Evolutionary conservation across 441 rosid genomes (phyloP).

Genomic region (Melastoma candidum): DNA sequence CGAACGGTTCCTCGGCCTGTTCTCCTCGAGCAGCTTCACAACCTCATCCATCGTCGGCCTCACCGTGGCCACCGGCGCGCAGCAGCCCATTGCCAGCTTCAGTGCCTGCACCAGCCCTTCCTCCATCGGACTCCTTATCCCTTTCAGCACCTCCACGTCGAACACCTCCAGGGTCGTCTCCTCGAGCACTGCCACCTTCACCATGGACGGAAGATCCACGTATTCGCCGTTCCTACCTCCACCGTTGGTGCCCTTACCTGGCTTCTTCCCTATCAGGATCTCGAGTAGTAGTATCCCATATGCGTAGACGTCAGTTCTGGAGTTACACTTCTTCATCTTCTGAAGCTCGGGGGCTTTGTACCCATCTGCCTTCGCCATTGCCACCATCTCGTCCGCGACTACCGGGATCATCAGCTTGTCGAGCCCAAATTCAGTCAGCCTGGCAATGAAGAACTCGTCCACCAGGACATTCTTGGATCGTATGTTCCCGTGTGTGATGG

Average conservation of each 20-base stretch:
- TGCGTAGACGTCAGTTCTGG: slow-evolving; percentile 92
- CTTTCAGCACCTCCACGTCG: slow-evolving; percentile 71
- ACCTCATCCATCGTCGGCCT: slow-evolving; percentile 88
- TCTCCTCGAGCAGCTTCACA: slow-evolving; percentile 89
- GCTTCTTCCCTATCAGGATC: slow-evolving; percentile 83
- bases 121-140: slow-evolving; percentile 90
- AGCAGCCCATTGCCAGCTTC: slow-evolving; percentile 98
- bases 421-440: slow-evolving; percentile 85
- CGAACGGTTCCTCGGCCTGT: slow-evolving; percentile 92
- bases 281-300: slow-evolving; percentile 86
- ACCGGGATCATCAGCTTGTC: slow-evolving; percentile 86
- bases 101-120: slow-evolving; percentile 90
- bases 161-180: slow-evolving; percentile 94
- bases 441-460: slow-evolving; percentile 73
- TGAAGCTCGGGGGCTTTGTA: slow-evolving; percentile 96
- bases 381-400: slow-evolving; percentile 88
- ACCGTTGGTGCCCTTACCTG: slow-evolving; percentile 47
- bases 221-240: slow-evolving; percentile 34
- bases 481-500: slow-evolving; percentile 78
- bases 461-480: slow-evolving; percentile 87
- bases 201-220: slow-evolving; percentile 79
- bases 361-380: slow-evolving; percentile 74
- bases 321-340: slow-evolving; percentile 88
- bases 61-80: slow-evolving; percentile 63
- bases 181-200: slow-evolving; percentile 88